Percentiles rank a stretch among this genome's conserved stretches.
These are phyloP conservation scores for Tetrapisispora nanseiensis DNA, from an alignment of 805 yeast species.

Conservation along the genomic window DNA sequence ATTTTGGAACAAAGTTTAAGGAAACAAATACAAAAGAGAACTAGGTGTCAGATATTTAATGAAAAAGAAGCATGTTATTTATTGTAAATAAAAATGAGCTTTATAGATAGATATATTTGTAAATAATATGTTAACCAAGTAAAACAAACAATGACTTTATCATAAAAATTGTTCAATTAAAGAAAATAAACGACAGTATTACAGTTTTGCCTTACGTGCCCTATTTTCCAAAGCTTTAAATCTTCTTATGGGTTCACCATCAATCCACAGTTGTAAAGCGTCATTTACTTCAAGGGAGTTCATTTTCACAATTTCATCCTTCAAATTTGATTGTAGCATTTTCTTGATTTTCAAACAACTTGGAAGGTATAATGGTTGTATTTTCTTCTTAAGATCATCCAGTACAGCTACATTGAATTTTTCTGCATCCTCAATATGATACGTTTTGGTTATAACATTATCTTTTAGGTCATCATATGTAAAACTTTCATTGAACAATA, in stretches of 20 bases:
- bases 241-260: slow-evolving; percentile 63
- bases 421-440: slow-evolving; percentile 34
- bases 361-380: slow-evolving; percentile 32
- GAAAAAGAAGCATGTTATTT: too few species aligned
- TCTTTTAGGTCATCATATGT: slow-evolving; percentile 46
- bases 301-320: slow-evolving; percentile 29
- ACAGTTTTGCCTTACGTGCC: slow-evolving; percentile 38
- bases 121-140: background rate
- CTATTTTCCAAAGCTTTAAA: slow-evolving; percentile 47
- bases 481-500: slow-evolving; percentile 60
- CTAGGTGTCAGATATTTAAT: too few species aligned
- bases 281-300: slow-evolving; percentile 56
- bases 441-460: slow-evolving; percentile 57
- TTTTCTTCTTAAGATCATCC: slow-evolving; percentile 31
- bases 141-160: too few species aligned
- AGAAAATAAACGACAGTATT: background rate
- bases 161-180: background rate
- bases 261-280: slow-evolving; percentile 62
- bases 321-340: slow-evolving; percentile 19
- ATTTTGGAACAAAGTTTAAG: slow-evolving; percentile 2
- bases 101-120: background rate
- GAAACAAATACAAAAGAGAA: too few species aligned
- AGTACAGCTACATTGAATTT: slow-evolving; percentile 39
- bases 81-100: too few species aligned
- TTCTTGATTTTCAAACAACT: slow-evolving; percentile 38